Evolutionary conservation across 2,329 filamentous ascomycete genomes (phyloP).

Genomic region (Colletotrichum viniferum): DNA sequence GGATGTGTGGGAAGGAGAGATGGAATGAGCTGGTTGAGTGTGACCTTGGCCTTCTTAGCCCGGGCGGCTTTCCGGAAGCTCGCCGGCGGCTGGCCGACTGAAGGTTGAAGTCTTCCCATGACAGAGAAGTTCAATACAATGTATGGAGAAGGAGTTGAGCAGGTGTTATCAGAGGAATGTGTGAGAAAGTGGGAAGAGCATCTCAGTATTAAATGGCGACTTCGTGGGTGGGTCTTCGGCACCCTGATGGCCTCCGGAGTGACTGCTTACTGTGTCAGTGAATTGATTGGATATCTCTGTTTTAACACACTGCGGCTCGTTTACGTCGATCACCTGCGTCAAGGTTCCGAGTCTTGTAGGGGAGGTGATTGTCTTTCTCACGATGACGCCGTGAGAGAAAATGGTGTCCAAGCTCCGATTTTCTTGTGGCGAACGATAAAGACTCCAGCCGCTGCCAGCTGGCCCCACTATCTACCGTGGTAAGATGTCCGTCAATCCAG

Average conservation of each 20-base stretch:
- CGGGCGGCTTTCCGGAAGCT: conserved; percentile 34
- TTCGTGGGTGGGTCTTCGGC: neutral
- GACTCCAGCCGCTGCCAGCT: neutral
- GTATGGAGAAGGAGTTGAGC: neutral
- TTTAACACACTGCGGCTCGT: neutral
- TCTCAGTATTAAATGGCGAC: neutral
- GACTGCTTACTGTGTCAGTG: neutral
- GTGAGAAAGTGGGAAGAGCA: neutral
- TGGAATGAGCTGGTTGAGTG: conserved; percentile 65
- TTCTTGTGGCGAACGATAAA: neutral
- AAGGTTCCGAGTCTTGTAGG: neutral
- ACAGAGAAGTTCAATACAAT: neutral
- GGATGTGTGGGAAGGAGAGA: conserved; percentile 56
- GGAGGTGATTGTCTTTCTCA: neutral
- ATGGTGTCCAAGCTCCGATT: neutral
- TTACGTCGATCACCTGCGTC: neutral
- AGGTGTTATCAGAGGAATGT: neutral
- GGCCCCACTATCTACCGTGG: neutral
- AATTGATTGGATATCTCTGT: neutral
- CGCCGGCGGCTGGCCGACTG: conserved; percentile 16
- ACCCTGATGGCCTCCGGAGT: neutral
- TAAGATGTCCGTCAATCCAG: neutral
- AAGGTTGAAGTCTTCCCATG: conserved; percentile 20
- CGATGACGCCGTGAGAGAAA: neutral
- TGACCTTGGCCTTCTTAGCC: conserved; percentile 61